Percentiles rank a stretch among this genome's conserved stretches.
These are phyloP conservation scores for Myxozyma vanderwaltii DNA, from an alignment of 805 yeast genomes.

Conservation along the genomic window DNA sequence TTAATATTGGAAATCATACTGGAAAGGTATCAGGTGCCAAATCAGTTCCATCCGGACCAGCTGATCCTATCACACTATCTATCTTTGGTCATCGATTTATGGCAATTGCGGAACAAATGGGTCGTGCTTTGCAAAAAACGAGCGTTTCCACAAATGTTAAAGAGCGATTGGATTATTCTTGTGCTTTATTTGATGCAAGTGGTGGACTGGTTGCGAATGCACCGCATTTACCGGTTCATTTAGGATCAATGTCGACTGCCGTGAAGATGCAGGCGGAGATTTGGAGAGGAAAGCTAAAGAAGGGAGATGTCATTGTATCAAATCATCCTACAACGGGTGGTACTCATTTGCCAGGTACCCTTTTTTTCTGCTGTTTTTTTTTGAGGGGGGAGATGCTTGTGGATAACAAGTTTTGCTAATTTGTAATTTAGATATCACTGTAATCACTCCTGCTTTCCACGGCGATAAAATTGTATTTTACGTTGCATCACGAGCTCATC, in stretches of 20 bases:
- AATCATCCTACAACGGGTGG: slow-evolving; percentile 88
- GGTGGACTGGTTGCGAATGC: slow-evolving; percentile 88
- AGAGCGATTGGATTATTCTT: slow-evolving; percentile 79
- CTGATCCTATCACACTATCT: slow-evolving; percentile 73
- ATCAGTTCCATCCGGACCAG: slow-evolving; percentile 25
- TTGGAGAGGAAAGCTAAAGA: slow-evolving; percentile 65
- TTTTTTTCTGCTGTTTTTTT: background rate
- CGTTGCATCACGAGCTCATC: slow-evolving; percentile 94
- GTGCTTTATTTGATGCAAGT: slow-evolving; percentile 74
- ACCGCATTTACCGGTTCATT: slow-evolving; percentile 84
- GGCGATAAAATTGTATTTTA: slow-evolving; percentile 67
- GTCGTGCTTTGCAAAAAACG: slow-evolving; percentile 74
- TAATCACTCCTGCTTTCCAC: slow-evolving; percentile 80
- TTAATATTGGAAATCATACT: slow-evolving; percentile 42
- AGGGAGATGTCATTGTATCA: slow-evolving; percentile 76
- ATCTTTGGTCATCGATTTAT: slow-evolving; percentile 82
- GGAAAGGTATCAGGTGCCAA: slow-evolving; percentile 19
- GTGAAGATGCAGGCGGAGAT: slow-evolving; percentile 63
- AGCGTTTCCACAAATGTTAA: slow-evolving; percentile 82
- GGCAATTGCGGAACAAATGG: slow-evolving; percentile 93
- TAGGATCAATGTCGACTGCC: slow-evolving; percentile 84
- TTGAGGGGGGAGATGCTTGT: background rate
- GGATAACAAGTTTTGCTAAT: background rate
- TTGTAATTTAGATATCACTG: slow-evolving; percentile 79
- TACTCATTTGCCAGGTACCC: slow-evolving; percentile 64